phyloP scores from a whole-genome alignment of 2,329 filamentous ascomycete species.

The Penicillium sp. region DNA sequence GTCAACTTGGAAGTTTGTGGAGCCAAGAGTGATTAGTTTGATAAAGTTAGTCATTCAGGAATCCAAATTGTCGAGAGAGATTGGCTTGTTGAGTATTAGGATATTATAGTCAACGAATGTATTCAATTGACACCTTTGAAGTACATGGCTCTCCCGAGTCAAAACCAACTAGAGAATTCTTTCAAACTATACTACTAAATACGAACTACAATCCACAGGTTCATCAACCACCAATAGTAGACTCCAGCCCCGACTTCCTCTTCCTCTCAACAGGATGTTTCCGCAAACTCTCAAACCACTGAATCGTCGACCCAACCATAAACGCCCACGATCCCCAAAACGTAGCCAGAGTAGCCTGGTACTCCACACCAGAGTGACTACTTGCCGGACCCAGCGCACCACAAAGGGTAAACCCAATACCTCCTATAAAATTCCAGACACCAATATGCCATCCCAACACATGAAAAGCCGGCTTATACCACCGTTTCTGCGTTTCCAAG shows the following conservation, averaged over 20 bases:
- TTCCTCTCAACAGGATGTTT: slow-evolving; percentile 59
- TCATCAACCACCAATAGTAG: not conserved
- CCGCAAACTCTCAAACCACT: slow-evolving; percentile 55
- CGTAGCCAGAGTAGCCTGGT: slow-evolving; percentile 54
- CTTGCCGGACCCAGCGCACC: slow-evolving; percentile 60
- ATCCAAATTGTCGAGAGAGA: too few relatives aligned
- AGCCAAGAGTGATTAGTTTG: too few relatives aligned
- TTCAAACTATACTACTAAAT: too few relatives aligned
- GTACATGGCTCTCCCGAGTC: too few relatives aligned
- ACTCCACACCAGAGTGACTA: slow-evolving; percentile 47
- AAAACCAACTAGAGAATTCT: too few relatives aligned
- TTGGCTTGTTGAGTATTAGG: too few relatives aligned
- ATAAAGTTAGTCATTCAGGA: too few relatives aligned
- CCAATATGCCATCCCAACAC: slow-evolving; percentile 71
- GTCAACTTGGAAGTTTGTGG: too few relatives aligned
- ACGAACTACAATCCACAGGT: too few relatives aligned
- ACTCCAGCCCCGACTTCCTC: too few relatives aligned
- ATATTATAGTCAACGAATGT: too few relatives aligned
- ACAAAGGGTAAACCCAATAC: slow-evolving; percentile 65
- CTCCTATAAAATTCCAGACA: slow-evolving; percentile 67
- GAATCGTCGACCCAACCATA: slow-evolving; percentile 51
- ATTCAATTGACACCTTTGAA: too few relatives aligned
- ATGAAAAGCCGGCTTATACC: slow-evolving; percentile 62
- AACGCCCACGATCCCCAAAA: slow-evolving; percentile 49
- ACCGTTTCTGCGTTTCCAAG: slow-evolving; percentile 67